These are phyloP conservation scores for Fusarium mexicanum DNA, from an alignment of 2,329 filamentous ascomycete genomes.

Conservation along the genomic window DNA sequence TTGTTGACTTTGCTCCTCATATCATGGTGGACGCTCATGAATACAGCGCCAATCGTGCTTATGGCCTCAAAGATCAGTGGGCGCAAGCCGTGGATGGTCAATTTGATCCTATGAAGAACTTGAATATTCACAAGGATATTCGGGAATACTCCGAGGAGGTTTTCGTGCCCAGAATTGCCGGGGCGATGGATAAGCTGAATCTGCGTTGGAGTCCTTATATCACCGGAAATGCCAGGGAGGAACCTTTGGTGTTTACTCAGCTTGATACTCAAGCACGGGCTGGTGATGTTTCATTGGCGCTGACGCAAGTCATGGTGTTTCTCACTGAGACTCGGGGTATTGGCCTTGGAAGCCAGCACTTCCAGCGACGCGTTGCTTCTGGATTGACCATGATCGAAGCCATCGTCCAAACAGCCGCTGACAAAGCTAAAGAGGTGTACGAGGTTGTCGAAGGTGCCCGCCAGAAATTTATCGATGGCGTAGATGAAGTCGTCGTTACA, in stretches of 20 bases:
- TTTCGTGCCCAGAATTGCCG: slow-evolving; percentile 35
- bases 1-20: slow-evolving; percentile 39
- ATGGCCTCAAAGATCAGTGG: slow-evolving; percentile 38
- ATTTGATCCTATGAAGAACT: slow-evolving; percentile 42
- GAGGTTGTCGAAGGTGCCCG: slow-evolving; percentile 37
- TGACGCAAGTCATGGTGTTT: slow-evolving; percentile 42
- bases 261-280: slow-evolving; percentile 40
- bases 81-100: slow-evolving; percentile 41
- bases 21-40: slow-evolving; percentile 42
- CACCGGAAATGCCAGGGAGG: slow-evolving; percentile 17
- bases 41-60: slow-evolving; percentile 39
- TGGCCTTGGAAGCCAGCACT: slow-evolving; percentile 46
- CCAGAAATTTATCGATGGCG: slow-evolving; percentile 31
- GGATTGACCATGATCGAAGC: slow-evolving; percentile 39
- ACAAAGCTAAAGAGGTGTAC: slow-evolving; percentile 32
- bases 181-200: slow-evolving; percentile 31
- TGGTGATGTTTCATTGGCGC: slow-evolving; percentile 40
- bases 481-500: slow-evolving; percentile 42
- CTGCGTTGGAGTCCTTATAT: slow-evolving; percentile 45
- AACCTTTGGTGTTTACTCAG: slow-evolving; percentile 39
- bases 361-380: slow-evolving; percentile 46
- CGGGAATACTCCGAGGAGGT: slow-evolving; percentile 35
- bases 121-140: slow-evolving; percentile 44
- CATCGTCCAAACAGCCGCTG: slow-evolving; percentile 40
- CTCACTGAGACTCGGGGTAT: slow-evolving; percentile 44